Conservation (phyloP, 805 yeast genomes). For the Ogataea methylovora region DNA sequence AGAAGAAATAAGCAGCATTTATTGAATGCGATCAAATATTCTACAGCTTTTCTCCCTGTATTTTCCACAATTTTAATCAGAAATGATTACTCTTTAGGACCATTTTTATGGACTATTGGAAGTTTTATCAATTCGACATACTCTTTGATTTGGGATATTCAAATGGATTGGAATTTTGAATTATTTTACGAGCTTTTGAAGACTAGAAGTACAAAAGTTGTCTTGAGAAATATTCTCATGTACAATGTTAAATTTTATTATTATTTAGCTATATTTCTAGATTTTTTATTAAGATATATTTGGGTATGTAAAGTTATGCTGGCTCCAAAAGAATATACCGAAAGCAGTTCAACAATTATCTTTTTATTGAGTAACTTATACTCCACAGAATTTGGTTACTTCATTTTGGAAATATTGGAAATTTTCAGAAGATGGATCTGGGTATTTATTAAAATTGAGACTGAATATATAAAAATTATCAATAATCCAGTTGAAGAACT, state of each 20-base stretch:
- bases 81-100: constrained; percentile 16
- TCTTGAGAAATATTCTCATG: constrained; percentile 23
- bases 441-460: constrained; percentile 79
- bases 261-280: constrained; percentile 48
- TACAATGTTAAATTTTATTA: constrained; percentile 34
- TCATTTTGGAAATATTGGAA: constrained; percentile 66
- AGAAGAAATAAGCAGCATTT: constrained; percentile 45
- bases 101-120: constrained; percentile 35
- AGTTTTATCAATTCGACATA: constrained; percentile 62
- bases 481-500: constrained; percentile 1
- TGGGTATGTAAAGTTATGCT: constrained; percentile 58
- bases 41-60: constrained; percentile 51
- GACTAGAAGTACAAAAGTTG: constrained; percentile 8
- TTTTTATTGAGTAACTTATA: constrained; percentile 18
- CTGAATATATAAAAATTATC: constrained; percentile 43
- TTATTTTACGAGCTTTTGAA: constrained; percentile 32
- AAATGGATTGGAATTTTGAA: constrained; percentile 80
- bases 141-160: constrained; percentile 84
- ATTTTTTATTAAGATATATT: constrained; percentile 61
- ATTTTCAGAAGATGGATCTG: constrained; percentile 81
- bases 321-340: background rate
- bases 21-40: constrained; percentile 69
- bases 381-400: constrained; percentile 52
- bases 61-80: constrained; percentile 25
- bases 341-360: constrained; percentile 4